Percentiles rank a stretch among this genome's conserved stretches.
These are phyloP conservation scores for Pichia rugopelliculosa DNA, from an alignment of 805 yeast genomes.

Conservation along the genomic window DNA sequence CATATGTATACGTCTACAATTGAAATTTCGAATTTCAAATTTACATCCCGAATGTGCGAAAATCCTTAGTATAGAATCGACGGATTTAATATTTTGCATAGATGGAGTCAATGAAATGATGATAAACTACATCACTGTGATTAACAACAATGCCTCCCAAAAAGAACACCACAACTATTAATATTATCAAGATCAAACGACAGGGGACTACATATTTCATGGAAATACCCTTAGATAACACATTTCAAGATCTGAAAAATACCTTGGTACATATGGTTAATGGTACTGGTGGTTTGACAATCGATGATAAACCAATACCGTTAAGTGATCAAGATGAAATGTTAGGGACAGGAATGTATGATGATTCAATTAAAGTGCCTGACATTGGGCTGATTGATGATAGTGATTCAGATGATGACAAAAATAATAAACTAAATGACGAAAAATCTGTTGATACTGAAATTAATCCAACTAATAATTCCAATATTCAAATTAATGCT, in stretches of 20 bases:
- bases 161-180: constrained; percentile 13
- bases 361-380: constrained; percentile 30
- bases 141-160: constrained; percentile 23
- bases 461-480: constrained; percentile 5
- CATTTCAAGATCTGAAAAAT: constrained; percentile 22
- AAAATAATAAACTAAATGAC: constrained; percentile 24
- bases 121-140: no score
- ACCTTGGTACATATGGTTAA: constrained; percentile 34
- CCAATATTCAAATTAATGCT: constrained; percentile 17
- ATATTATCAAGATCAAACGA: constrained; percentile 28
- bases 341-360: constrained; percentile 26
- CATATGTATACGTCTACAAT: no score
- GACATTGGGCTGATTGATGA: constrained; percentile 10
- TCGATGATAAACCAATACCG: constrained; percentile 22
- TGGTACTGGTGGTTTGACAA: constrained; percentile 41
- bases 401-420: constrained; percentile 17
- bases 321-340: constrained; percentile 21
- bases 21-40: no score
- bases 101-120: no score
- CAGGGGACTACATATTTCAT: constrained; percentile 30
- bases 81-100: no score
- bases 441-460: constrained; percentile 14
- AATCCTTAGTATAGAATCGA: no score
- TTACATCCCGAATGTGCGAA: no score
- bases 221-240: constrained; percentile 18